A percentile compares a stretch with the other conserved stretches of the same genome.
Conservation (phyloP, 768 basidiomycete species). For the Termitomyces sp. region DNA sequence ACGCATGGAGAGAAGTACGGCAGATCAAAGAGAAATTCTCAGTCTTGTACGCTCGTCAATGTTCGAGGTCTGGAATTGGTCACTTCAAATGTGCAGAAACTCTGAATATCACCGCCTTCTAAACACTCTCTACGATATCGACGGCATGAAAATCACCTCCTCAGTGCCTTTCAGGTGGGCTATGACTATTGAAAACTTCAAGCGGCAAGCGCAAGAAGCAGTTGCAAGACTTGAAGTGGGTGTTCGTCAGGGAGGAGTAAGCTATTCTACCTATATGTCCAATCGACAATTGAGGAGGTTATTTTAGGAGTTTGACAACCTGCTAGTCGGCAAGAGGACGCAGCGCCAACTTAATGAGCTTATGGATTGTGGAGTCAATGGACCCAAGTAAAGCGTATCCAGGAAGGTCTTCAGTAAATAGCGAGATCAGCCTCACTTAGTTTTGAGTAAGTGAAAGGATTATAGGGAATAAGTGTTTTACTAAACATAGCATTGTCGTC, state of each 20-base stretch:
- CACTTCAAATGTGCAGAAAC: neutral
- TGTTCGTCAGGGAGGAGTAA: constrained; percentile 3
- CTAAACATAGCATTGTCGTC: too few relatives aligned
- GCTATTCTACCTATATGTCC: neutral
- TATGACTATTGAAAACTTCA: neutral
- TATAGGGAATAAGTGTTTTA: too few relatives aligned
- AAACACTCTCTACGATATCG: neutral
- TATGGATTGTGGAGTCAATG: neutral
- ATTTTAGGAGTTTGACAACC: constrained; percentile 6
- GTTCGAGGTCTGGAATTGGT: neutral
- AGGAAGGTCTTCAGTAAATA: too few relatives aligned
- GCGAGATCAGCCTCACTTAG: too few relatives aligned
- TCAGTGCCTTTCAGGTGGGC: constrained; percentile 2
- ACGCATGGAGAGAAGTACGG: neutral
- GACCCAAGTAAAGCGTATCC: too few relatives aligned
- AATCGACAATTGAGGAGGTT: neutral
- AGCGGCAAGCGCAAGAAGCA: constrained; percentile 1
- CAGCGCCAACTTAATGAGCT: constrained; percentile 7
- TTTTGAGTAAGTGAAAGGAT: neutral
- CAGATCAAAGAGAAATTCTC: neutral
- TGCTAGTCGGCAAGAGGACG: constrained; percentile 2
- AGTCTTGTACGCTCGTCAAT: neutral
- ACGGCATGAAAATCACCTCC: constrained; percentile 1
- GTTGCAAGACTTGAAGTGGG: neutral
- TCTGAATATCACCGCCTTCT: neutral